phyloP scores from a whole-genome alignment of 768 basidiomycete species.

The Neoboletus magnificus region DNA sequence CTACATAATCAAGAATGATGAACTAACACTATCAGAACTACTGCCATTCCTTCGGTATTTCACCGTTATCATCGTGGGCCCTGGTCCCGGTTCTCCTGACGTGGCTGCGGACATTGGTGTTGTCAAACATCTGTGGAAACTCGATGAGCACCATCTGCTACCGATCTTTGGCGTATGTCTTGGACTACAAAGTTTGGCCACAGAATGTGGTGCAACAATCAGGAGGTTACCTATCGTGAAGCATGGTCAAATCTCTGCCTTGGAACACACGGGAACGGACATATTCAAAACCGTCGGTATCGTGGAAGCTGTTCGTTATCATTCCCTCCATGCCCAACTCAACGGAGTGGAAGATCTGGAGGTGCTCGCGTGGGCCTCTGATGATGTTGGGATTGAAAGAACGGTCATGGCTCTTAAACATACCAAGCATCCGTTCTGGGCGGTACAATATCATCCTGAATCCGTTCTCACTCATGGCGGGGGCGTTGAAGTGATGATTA shows the following conservation, averaged over 20 bases:
- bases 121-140: conserved; percentile 67
- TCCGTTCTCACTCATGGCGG: conserved; percentile 71
- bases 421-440: conserved; percentile 68
- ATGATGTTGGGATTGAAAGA: conserved; percentile 60
- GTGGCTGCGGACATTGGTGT: conserved; percentile 61
- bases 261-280: conserved; percentile 56
- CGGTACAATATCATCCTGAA: conserved; percentile 88
- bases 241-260: conserved; percentile 69
- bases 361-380: conserved; percentile 69
- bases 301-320: conserved; percentile 70
- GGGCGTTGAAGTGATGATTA: conserved; percentile 62
- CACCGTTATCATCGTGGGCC: conserved; percentile 69
- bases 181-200: conserved; percentile 72
- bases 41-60: conserved; percentile 55
- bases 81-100: conserved; percentile 78
- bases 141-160: conserved; percentile 47
- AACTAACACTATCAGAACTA: conserved; percentile 48
- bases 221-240: conserved; percentile 65
- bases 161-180: conserved; percentile 85
- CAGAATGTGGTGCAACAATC: conserved; percentile 62
- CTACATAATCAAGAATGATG: conserved; percentile 73
- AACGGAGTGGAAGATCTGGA: conserved; percentile 48
- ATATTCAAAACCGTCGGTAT: conserved; percentile 57
- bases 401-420: conserved; percentile 78
- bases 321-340: conserved; percentile 68